Conservation (phyloP, 2,329 filamentous ascomycete genomes). For the Fusarium tuaranense region DNA sequence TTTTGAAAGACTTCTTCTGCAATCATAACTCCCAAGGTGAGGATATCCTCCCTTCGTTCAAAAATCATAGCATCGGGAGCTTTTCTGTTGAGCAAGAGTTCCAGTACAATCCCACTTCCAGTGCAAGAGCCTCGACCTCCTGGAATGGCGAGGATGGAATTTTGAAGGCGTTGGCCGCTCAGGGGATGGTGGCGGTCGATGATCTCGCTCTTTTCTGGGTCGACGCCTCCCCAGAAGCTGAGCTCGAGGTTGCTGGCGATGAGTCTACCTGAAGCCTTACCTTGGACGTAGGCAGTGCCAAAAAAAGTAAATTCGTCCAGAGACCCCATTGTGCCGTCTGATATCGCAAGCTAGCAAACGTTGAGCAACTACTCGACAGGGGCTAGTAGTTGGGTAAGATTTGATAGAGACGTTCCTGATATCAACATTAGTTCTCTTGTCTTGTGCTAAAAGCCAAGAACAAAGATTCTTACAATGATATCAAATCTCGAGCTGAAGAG, state of each 20-base stretch:
- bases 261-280: conserved; percentile 44
- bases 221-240: conserved; percentile 61
- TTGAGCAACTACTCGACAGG: neutral
- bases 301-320: conserved; percentile 1
- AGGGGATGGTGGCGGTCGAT: conserved; percentile 59
- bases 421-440: neutral
- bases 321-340: conserved; percentile 15
- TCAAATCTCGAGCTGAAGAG: neutral
- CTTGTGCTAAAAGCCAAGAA: rapidly evolving
- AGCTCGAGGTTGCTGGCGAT: conserved; percentile 46
- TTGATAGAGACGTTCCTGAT: neutral
- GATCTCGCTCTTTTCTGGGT: conserved; percentile 53
- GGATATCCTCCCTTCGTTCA: conserved; percentile 54
- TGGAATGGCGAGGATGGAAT: conserved; percentile 56
- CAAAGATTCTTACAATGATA: neutral
- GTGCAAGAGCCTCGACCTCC: conserved; percentile 60
- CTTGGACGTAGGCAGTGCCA: conserved; percentile 39
- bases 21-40: conserved; percentile 59
- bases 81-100: conserved; percentile 54
- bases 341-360: neutral
- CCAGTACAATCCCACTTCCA: conserved; percentile 58
- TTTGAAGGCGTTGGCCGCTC: conserved; percentile 46
- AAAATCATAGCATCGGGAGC: conserved; percentile 57
- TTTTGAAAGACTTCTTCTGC: conserved; percentile 54
- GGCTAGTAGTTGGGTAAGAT: neutral